Conservation (phyloP, 768 basidiomycete species). For the Phanerochaete sordida region DNA sequence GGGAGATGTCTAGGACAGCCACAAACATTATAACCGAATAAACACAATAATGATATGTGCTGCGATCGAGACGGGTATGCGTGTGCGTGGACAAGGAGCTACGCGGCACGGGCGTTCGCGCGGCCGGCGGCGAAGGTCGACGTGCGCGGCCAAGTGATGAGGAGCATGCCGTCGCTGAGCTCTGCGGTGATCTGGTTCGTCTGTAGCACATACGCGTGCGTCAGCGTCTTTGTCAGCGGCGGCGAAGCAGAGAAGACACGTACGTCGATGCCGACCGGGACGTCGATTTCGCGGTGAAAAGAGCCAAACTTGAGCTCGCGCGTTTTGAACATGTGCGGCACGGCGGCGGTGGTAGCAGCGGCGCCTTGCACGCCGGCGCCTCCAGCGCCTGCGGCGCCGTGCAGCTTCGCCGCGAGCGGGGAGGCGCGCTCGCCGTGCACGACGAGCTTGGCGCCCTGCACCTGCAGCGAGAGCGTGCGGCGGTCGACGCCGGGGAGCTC, state of each 20-base stretch:
- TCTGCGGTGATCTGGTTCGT: conserved; percentile 35
- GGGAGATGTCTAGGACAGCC: neutral
- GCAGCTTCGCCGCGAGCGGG: conserved; percentile 17
- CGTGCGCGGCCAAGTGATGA: conserved; percentile 36
- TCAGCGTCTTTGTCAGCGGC: conserved; percentile 3
- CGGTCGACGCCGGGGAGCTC: conserved; percentile 39
- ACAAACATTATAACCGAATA: neutral
- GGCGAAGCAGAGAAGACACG: conserved; percentile 10
- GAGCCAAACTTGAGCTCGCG: conserved; percentile 39
- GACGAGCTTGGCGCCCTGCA: conserved; percentile 29
- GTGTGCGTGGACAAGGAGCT: neutral
- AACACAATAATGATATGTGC: neutral
- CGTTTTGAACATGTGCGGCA: conserved; percentile 11
- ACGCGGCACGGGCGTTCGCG: neutral
- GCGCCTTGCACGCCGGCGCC: neutral
- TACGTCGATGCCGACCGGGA: conserved; percentile 36
- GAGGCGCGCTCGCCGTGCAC: conserved; percentile 32
- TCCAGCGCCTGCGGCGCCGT: conserved; percentile 9
- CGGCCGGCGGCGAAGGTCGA: neutral
- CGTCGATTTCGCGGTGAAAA: conserved; percentile 32
- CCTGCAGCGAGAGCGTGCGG: conserved; percentile 31
- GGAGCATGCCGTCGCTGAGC: conserved; percentile 36
- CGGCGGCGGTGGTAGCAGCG: neutral
- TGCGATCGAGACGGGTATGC: neutral
- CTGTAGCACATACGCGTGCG: conserved; percentile 16